Base-by-base conservation (phyloP, 2,329 filamentous ascomycete species). In the Paraphaeosphaeria sporulosa region DNA sequence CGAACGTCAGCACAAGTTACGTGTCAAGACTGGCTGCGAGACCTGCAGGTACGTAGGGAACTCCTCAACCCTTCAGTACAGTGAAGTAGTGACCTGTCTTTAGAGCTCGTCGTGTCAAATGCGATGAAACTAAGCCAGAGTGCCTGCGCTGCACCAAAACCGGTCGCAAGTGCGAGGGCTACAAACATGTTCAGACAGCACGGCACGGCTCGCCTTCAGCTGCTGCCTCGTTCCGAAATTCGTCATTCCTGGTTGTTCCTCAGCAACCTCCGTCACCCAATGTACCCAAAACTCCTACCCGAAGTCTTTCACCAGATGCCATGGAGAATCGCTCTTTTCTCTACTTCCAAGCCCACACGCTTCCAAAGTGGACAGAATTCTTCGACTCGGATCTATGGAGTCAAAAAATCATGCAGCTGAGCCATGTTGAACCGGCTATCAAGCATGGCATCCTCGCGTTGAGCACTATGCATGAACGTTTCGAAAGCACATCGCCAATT, bases 81-180 rank as follows among this genome's bases (percentile, higher is more conserved):
- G 19, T 30, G 9, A 13, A 44, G 19, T 58, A 40, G 47, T 71
- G 43, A 71, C 50, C 36, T 19, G 9, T 38, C 10, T 19, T 17
- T 34, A 69, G 69, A 56, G 65, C 74, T 55, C 76, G 76, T 32
- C 71, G 71, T 21, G 65, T 78, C 19, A 78, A 78, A 57, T 78
- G 75, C 57, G 76, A 78, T 55, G 76, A 78, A 59, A 62, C 54
- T 4, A 74, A 71, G 50, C 75, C 76, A 19, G 57, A 62, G 12
- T 78, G 76, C 54, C 57, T 62, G 12, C 71, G 71, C 43, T 80
- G 77, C 60, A 74, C 69, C 10, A 75, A 71, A 48, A 76, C 75
- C 6, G 76, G 76, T 23, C 71, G 76, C 34, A 77, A 68, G 52
- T 79, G 77, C 55, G 75, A 77, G 55, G 76, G 76, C 34, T 79